Percentiles rank a stretch among this genome's conserved stretches.
Conservation (phyloP, 139 green algal species). For the Trebouxia sp. region DNA sequence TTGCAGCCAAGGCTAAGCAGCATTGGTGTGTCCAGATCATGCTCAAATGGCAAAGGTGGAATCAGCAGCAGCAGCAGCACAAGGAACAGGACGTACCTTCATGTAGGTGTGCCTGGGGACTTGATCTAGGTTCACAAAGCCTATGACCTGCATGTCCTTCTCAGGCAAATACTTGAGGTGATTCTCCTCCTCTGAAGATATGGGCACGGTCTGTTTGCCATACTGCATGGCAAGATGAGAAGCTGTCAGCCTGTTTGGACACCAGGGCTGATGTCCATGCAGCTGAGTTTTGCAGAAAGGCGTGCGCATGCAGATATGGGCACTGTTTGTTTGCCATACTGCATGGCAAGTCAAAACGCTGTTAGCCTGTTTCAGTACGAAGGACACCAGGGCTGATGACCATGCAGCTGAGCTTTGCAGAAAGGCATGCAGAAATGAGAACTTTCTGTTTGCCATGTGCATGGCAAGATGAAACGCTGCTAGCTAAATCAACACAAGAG, state of each 20-base stretch:
- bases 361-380: too few species aligned
- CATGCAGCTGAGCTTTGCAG: too few species aligned
- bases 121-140: neutral
- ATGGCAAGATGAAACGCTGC: too few species aligned
- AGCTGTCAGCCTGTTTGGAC: neutral
- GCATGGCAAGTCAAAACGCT: too few species aligned
- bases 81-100: slow-evolving; percentile 3
- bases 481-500: too few species aligned
- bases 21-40: neutral
- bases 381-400: too few species aligned
- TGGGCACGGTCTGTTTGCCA: slow-evolving; percentile 31
- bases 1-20: neutral
- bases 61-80: neutral
- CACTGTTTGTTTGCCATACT: too few species aligned
- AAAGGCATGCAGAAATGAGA: too few species aligned
- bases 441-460: too few species aligned
- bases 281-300: neutral
- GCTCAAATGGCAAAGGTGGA: neutral
- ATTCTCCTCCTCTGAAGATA: neutral
- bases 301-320: neutral
- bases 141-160: slow-evolving; percentile 29
- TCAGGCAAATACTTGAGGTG: slow-evolving; percentile 8
- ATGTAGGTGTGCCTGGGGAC: slow-evolving; percentile 31
- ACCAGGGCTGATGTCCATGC: neutral
- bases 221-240: slow-evolving; percentile 24